Evolutionary conservation across 139 green algal species (phyloP).

Genomic region (Marvania coccoides): DNA sequence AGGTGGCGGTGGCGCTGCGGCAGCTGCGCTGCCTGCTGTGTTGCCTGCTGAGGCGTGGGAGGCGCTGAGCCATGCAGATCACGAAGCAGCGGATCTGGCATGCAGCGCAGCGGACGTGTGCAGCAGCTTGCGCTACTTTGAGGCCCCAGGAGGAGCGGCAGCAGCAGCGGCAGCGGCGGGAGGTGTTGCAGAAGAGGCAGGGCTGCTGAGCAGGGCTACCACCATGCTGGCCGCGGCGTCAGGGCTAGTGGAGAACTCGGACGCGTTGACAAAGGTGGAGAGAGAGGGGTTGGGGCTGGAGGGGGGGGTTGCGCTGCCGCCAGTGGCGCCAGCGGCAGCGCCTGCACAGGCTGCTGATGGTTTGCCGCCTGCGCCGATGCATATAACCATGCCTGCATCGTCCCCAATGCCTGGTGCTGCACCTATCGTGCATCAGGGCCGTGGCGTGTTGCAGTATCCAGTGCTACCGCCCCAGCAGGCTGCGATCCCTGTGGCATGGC

Average conservation of each 20-base stretch:
- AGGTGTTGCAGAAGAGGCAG: no score
- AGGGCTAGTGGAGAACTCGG: not conserved
- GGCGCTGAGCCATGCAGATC: constrained; percentile 5
- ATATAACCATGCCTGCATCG: no score
- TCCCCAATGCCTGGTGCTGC: no score
- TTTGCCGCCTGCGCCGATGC: no score
- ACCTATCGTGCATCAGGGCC: no score
- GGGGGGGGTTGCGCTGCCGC: no score
- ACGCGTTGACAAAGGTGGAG: not conserved
- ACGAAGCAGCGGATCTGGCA: constrained; percentile 12
- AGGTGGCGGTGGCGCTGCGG: not conserved
- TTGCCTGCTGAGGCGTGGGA: constrained; percentile 18
- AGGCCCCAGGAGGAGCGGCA: not conserved
- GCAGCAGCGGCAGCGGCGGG: no score
- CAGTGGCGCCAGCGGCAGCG: no score
- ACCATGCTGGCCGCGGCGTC: not conserved
- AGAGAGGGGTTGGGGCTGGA: not conserved
- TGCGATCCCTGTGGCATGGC: no score
- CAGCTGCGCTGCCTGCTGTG: not conserved
- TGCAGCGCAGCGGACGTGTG: constrained; percentile 11
- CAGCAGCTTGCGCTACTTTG: constrained; percentile 26
- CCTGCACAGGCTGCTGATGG: not conserved
- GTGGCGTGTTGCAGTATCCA: no score
- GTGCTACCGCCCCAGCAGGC: no score
- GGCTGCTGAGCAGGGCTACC: not conserved